These are phyloP conservation scores for Przewalskia tangutica DNA, from an alignment of 257 asterid genomes.

Conservation along the genomic window DNA sequence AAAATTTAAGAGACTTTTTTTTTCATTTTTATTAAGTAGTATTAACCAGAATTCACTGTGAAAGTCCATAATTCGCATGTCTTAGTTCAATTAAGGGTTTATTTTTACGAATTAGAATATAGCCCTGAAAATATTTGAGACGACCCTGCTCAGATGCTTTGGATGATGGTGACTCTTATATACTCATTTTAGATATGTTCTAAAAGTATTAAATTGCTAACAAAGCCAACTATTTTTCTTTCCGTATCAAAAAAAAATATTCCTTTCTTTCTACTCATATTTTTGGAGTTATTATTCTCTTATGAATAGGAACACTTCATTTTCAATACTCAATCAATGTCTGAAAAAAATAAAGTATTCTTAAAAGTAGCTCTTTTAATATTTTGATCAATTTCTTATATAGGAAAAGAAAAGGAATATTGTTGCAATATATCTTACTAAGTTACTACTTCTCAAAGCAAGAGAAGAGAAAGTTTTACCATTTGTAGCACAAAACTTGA, in stretches of 20 bases:
- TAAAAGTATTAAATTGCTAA: neutral
- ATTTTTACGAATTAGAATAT: no score
- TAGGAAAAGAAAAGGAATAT: neutral
- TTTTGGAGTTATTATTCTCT: neutral
- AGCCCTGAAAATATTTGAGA: no score
- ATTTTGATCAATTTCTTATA: neutral
- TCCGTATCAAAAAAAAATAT: neutral
- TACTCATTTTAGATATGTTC: neutral
- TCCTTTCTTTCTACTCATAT: neutral
- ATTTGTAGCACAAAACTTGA: neutral
- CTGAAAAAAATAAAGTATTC: neutral
- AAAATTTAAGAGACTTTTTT: no score
- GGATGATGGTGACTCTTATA: neutral
- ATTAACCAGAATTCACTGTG: no score
- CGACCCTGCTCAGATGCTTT: no score
- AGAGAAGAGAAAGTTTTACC: neutral
- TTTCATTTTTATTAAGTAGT: no score
- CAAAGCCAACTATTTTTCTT: neutral
- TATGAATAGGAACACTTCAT: neutral
- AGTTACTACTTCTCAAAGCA: no score
- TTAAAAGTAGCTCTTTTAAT: neutral
- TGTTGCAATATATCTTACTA: neutral
- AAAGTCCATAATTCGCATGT: no score
- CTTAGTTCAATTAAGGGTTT: no score
- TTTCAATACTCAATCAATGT: neutral